Percentiles rank a stretch among this genome's conserved stretches.
Conservation (phyloP, 192 early-diverging fungal genomes). For the Gorgonomyces haynaldii region DNA sequence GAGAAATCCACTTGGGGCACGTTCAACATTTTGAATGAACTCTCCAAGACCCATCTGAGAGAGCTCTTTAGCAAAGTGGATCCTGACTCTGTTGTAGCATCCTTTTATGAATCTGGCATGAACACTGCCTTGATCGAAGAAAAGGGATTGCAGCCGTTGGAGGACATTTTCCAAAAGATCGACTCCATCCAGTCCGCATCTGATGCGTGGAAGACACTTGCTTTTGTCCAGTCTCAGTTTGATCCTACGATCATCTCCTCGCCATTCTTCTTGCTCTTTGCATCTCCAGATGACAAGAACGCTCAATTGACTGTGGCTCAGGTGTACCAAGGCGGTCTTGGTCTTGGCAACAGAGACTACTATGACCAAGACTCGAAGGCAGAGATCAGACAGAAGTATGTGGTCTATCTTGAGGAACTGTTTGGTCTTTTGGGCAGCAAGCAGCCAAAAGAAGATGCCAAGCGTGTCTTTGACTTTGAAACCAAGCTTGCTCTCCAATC, state of each 20-base stretch:
- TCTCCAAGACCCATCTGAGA: not conserved
- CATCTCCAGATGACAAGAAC: not conserved
- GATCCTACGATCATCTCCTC: not conserved
- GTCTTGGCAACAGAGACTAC: not conserved
- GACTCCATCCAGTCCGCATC: not conserved
- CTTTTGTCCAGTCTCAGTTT: not conserved
- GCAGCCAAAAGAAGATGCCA: not conserved
- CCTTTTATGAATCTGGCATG: not conserved
- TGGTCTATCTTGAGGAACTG: not conserved
- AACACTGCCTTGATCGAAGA: not conserved
- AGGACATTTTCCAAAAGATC: not conserved
- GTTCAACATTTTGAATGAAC: not conserved
- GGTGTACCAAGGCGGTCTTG: not conserved
- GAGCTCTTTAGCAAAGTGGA: not conserved
- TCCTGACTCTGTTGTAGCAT: not conserved
- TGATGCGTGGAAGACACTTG: not conserved
- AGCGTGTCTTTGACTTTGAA: constrained; percentile 1
- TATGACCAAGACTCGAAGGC: not conserved
- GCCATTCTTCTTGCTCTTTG: not conserved
- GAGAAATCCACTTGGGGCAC: not conserved
- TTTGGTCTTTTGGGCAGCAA: not conserved
- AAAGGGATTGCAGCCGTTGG: not conserved
- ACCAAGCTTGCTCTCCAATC: not conserved
- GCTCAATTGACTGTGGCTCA: not conserved
- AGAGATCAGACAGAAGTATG: not conserved